Evolutionary conservation across 2,329 filamentous ascomycete genomes (phyloP).

Genomic region (Colletotrichum somersetense): DNA sequence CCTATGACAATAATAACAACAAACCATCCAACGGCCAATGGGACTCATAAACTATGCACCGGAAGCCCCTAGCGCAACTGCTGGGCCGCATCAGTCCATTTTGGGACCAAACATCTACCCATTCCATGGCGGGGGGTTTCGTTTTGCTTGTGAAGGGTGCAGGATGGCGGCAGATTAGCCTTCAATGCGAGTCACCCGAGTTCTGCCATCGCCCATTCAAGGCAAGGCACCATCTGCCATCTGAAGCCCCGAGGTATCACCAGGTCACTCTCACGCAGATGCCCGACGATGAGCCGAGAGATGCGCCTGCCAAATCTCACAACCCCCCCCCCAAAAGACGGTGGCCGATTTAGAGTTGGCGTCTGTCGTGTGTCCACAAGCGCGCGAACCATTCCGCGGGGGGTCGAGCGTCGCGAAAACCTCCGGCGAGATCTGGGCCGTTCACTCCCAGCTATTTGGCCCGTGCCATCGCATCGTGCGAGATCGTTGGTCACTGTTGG

Average conservation of each 20-base stretch:
- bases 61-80: conserved; percentile 11
- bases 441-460: conserved; percentile 11
- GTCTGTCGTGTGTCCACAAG: conserved; percentile 29
- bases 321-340: conserved; percentile 9
- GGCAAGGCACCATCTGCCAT: conserved; percentile 19
- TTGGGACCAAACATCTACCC: no score
- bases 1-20: not conserved
- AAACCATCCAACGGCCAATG: not conserved
- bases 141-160: conserved; percentile 31
- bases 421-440: conserved; percentile 23
- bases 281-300: not conserved
- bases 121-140: not conserved
- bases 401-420: conserved; percentile 16
- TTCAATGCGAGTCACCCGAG: conserved; percentile 38
- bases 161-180: conserved; percentile 22
- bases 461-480: conserved; percentile 10
- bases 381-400: conserved; percentile 32
- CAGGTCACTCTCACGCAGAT: conserved; percentile 5
- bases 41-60: not conserved
- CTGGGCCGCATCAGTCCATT: conserved; percentile 4
- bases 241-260: conserved; percentile 13
- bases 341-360: conserved; percentile 29
- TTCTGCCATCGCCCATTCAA: conserved; percentile 11
- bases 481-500: conserved; percentile 11
- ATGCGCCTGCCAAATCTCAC: conserved; percentile 13